phyloP scores from a whole-genome alignment of 2,329 filamentous ascomycete species.

The Aspergillus caelatus region DNA sequence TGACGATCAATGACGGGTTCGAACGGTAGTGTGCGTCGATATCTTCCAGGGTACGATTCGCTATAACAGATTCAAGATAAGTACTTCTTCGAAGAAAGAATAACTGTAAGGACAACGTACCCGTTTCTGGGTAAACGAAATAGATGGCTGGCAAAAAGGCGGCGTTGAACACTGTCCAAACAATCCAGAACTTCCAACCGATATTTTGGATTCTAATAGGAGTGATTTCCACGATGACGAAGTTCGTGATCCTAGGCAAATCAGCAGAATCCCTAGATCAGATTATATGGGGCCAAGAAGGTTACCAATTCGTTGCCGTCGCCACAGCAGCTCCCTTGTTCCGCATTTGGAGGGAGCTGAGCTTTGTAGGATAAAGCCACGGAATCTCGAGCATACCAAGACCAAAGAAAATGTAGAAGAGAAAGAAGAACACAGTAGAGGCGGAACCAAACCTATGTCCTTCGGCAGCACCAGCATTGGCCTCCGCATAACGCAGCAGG shows the following conservation, averaged over 20 bases:
- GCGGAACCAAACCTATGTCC: neutral
- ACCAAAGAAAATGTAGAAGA: constrained; percentile 56
- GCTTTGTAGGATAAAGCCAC: constrained; percentile 45
- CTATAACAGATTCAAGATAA: constrained; percentile 2
- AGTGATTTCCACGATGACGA: no score
- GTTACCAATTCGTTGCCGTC: constrained; percentile 53
- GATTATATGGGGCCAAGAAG: no score
- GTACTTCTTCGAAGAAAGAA: neutral
- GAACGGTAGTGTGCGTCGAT: constrained; percentile 43
- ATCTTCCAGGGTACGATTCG: constrained; percentile 35
- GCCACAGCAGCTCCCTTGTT: constrained; percentile 52
- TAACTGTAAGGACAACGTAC: constrained; percentile 3
- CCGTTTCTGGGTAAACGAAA: constrained; percentile 41
- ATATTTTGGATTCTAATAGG: no score
- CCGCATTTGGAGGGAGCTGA: constrained; percentile 52
- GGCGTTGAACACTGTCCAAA: constrained; percentile 50
- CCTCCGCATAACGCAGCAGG: constrained; percentile 34
- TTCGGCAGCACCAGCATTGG: constrained; percentile 34
- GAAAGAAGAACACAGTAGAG: constrained; percentile 52
- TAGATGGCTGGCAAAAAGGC: constrained; percentile 54
- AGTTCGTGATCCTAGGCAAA: no score
- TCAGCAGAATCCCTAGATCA: no score
- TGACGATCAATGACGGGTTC: constrained; percentile 49
- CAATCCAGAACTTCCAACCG: constrained; percentile 40
- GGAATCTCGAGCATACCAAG: constrained; percentile 48